A percentile compares a stretch with the other conserved stretches of the same genome.
Conservation (phyloP, 768 basidiomycete genomes). For the Termitomyces sp. region DNA sequence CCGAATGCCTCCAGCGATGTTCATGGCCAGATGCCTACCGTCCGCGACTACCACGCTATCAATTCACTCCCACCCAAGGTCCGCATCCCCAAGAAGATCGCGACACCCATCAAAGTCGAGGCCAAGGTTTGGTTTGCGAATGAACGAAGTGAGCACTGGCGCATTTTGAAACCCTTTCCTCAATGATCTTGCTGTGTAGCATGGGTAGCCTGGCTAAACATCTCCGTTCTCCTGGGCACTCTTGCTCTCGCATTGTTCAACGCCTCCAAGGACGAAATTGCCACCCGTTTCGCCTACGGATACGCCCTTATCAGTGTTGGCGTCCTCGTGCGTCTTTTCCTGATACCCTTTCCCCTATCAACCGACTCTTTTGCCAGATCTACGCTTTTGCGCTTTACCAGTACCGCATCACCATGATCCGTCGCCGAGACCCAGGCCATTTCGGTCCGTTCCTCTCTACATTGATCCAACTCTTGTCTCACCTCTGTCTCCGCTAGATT, state of each 20-base stretch:
- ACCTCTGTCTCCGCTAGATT: conserved; percentile 41
- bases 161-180: background rate
- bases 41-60: conserved; percentile 74
- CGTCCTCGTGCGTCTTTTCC: conserved; percentile 43
- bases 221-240: conserved; percentile 76
- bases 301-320: conserved; percentile 79
- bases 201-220: conserved; percentile 91
- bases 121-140: conserved; percentile 98
- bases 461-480: background rate
- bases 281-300: conserved; percentile 71
- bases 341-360: background rate
- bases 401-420: conserved; percentile 85
- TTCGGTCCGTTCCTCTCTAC: conserved; percentile 55
- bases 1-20: conserved; percentile 50
- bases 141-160: conserved; percentile 64
- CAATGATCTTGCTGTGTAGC: conserved; percentile 35
- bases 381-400: conserved; percentile 89
- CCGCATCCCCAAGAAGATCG: conserved; percentile 75
- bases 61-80: conserved; percentile 57
- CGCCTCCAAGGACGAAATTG: conserved; percentile 66
- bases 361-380: conserved; percentile 35
- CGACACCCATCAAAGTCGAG: conserved; percentile 82
- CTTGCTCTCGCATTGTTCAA: conserved; percentile 88
- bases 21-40: conserved; percentile 50
- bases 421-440: conserved; percentile 78